These are phyloP conservation scores for Hanseniaspora jakobsenii DNA, from an alignment of 805 yeast species.

Conservation along the genomic window DNA sequence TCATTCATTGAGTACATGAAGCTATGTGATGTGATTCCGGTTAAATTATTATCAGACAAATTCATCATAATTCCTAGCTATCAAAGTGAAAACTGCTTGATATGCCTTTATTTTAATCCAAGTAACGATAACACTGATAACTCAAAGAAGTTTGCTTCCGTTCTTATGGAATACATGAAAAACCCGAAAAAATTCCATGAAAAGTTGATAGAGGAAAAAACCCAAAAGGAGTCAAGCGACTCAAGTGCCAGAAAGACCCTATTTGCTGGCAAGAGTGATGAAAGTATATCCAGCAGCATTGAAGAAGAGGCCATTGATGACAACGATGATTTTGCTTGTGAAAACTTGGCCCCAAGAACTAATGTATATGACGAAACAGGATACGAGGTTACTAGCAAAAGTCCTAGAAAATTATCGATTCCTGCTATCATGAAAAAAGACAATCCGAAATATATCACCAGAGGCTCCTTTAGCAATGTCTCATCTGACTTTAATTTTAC, in stretches of 20 bases:
- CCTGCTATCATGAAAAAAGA: background rate
- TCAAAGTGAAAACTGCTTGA: slow-evolving; percentile 18
- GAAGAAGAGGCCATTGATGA: slow-evolving; percentile 12
- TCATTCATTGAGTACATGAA: slow-evolving; percentile 40
- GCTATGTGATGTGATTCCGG: slow-evolving; percentile 21
- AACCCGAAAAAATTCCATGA: slow-evolving; percentile 38
- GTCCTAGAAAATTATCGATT: slow-evolving; percentile 8
- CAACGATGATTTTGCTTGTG: slow-evolving; percentile 2
- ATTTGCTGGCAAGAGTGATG: background rate
- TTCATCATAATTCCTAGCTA: slow-evolving; percentile 23
- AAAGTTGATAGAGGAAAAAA: slow-evolving; percentile 26
- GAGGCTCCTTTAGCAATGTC: slow-evolving; percentile 10
- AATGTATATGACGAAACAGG: slow-evolving; percentile 11
- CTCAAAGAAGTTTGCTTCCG: slow-evolving; percentile 36
- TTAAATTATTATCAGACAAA: slow-evolving; percentile 36
- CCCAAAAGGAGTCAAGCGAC: too few relatives aligned
- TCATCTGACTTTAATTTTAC: background rate
- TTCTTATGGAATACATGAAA: slow-evolving; percentile 32
- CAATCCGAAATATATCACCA: slow-evolving; percentile 4
- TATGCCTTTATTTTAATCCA: slow-evolving; percentile 70
- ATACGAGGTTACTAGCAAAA: slow-evolving; percentile 3
- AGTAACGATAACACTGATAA: slow-evolving; percentile 38
- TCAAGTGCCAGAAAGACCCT: background rate
- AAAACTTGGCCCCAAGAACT: background rate
- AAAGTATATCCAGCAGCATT: background rate